Percentiles rank a stretch among this genome's conserved stretches.
These are phyloP conservation scores for Trichoderma erinaceum DNA, from an alignment of 495 filamentous ascomycete genomes.

Conservation along the genomic window DNA sequence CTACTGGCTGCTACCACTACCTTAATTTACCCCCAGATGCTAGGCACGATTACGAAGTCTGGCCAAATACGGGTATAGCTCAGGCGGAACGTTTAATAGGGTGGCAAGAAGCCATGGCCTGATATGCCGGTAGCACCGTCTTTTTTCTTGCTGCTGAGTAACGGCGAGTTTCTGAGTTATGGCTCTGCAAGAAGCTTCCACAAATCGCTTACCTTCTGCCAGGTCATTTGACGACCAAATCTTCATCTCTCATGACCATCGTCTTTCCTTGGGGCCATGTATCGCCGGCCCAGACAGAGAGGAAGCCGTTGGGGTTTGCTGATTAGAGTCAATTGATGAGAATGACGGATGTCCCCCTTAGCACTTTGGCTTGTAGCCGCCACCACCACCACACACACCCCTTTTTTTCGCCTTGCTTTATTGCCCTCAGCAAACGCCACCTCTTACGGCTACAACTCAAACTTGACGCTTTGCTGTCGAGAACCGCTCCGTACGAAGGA, in stretches of 20 bases:
- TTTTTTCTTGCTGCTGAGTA: neutral
- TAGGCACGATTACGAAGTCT: neutral
- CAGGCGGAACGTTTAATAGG: neutral
- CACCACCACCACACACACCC: neutral
- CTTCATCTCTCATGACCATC: neutral
- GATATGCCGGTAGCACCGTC: slow-evolving; percentile 12
- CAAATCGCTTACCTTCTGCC: neutral
- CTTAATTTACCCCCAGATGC: too few relatives aligned
- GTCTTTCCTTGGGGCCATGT: neutral
- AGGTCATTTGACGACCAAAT: neutral
- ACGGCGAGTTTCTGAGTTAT: neutral
- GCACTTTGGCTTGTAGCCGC: neutral
- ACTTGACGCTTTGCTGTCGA: too few relatives aligned
- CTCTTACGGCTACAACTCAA: neutral
- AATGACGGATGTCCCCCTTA: neutral
- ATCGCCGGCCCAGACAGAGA: neutral
- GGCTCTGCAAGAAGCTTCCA: slow-evolving; percentile 4
- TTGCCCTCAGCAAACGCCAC: slow-evolving; percentile 1
- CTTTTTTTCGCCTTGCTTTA: neutral
- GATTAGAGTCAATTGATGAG: slow-evolving; percentile 3
- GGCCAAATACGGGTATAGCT: slow-evolving; percentile 1
- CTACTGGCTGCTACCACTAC: too few relatives aligned
- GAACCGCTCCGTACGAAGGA: neutral
- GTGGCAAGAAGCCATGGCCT: slow-evolving; percentile 10
- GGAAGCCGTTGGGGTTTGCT: neutral